Base-by-base conservation (phyloP, 495 filamentous ascomycete genomes). In the Hypoxylon intermedium region DNA sequence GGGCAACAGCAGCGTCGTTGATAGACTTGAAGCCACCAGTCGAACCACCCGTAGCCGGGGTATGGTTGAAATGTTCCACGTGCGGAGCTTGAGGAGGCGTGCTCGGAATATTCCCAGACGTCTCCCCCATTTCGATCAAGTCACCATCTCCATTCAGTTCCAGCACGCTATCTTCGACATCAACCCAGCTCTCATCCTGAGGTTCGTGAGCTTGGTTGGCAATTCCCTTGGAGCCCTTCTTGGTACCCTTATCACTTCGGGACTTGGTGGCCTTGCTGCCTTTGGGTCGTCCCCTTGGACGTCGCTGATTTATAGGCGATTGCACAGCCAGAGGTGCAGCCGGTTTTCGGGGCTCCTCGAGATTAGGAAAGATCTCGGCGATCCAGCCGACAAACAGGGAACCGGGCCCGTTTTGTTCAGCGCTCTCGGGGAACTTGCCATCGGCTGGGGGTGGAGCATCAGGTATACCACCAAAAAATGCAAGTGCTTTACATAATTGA, bases 311-410 rank as follows among this genome's bases (percentile, higher is more conserved):
- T 9, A 61, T n/a, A 26, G 1, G 66, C 16, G n/a, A n/a, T 49
- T 58, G 69, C 38, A 58, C 54, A 15, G 69, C 19, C n/a, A 56
- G 40, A 23, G 60, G 34, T 16, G 54, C 46, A 11, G 59, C 30
- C 15, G 30, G 31, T 36, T 53, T 60, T 36, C 60, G 64, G 24
- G 63, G 59, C 13, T 64, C 37, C 0, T 60, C 60, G 5, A 81
- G 62, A 46, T 74, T 75, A 21, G 82, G 82, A 51, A 85, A 85
- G 51, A 85, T 83, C 47, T 85, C 82, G 7, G 80, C 74, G 30
- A 85, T 71, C 82, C 82, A 85, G 6, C 82, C 82, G 28, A 85
- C 75, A 65, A 85, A 83, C 7, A 83, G 67, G 34, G 77, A 78
- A 12, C 82, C 82, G 3, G 77, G 75, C 24, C 82, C 82, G 58